phyloP scores from a whole-genome alignment of 176 grass and related monocot genomes.

The Aegilops speltoides region DNA sequence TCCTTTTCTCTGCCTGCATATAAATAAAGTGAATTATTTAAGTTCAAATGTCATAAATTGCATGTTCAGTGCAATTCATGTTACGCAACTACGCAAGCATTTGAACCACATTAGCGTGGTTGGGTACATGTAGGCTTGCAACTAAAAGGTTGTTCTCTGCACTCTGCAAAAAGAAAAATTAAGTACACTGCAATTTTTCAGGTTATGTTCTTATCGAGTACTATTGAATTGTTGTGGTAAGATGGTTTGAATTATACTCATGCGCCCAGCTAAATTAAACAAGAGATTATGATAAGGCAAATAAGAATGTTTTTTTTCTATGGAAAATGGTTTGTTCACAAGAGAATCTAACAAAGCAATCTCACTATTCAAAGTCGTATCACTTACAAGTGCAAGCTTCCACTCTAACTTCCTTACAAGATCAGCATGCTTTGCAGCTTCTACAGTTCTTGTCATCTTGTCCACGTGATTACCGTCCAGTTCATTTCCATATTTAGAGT shows the following conservation, averaged over 20 bases:
- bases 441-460: constrained; percentile 62
- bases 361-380: constrained; percentile 17
- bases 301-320: neutral
- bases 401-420: constrained; percentile 78
- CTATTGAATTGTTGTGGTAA: neutral
- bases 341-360: constrained; percentile 8
- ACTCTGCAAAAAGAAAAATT: constrained; percentile 6
- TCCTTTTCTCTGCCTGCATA: constrained; percentile 73
- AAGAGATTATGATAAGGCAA: constrained; percentile 3
- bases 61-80: constrained; percentile 8
- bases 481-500: constrained; percentile 66
- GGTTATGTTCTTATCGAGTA: neutral
- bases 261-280: neutral
- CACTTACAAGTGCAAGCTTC: constrained; percentile 77
- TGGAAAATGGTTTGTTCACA: neutral
- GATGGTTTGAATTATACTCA: neutral
- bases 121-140: neutral
- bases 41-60: constrained; percentile 1
- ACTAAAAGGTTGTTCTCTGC: constrained; percentile 4
- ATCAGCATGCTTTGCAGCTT: constrained; percentile 71
- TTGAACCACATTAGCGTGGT: neutral
- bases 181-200: constrained; percentile 24
- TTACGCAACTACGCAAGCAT: neutral
- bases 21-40: constrained; percentile 21
- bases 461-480: constrained; percentile 45